Evolutionary conservation across 176 grass and related monocot genomes (phyloP), one percentile per base, ranked within the genome.

Genomic region (Triticum urartu): DNA sequence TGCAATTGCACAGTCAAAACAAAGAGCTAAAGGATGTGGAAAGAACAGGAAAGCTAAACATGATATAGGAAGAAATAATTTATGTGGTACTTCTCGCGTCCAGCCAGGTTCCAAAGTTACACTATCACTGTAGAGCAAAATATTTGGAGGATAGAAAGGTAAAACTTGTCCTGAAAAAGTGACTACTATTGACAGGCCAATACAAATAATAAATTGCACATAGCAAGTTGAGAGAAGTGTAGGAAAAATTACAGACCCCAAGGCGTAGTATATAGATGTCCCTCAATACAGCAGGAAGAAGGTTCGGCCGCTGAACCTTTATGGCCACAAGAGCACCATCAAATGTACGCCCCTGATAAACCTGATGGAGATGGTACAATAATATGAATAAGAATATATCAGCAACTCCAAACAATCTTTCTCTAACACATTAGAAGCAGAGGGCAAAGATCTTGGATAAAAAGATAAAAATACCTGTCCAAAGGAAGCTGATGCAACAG

Each of bases 261-360:
- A 98, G 89, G 38, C 90, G 93, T 77, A 98, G 81, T 82, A 98
- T 92, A 84, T 98, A 98, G 67, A 94, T 91, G 82, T 98, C 96
- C 75, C 90, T 91, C 82, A 92, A 54, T 79, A 98, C 93, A 72
- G 75, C 85, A 80, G 85, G 96, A 87, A 98, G 88, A 86, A 98
- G 89, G 64, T 95, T 90, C 5, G 93, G 93, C 26, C 88, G 86
- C 71, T 98, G 96, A 67, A 98, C 96, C 75, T 98, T 98, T 89
- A 98, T 83, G 59, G 96, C 96, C 54, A 98, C 93, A 88, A 92
- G 72, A 86, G 58, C 77, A 73, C 92, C 93, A 86, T 95, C 96
- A 88, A 89, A 54, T 26, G 93, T 98, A 68, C 90, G 78, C 13
- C 93, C 91, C 77, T 86, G 90, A 81, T 98, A 98, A 76, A 98